phyloP scores from a whole-genome alignment of 257 asterid species.

The Nicotiana noctiflora region DNA sequence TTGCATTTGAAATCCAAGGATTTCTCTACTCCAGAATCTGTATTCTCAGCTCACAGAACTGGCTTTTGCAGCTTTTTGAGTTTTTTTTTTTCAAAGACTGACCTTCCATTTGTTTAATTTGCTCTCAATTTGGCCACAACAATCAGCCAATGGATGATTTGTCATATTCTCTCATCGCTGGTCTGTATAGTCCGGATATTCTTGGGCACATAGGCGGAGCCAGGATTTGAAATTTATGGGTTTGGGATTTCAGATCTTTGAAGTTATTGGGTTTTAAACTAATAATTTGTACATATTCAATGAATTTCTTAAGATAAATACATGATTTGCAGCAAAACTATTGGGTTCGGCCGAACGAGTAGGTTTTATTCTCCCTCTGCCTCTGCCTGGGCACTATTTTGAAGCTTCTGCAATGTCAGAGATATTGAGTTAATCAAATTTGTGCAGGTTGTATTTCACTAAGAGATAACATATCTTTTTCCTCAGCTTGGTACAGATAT shows the following conservation, averaged over 20 bases:
- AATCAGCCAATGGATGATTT: not conserved
- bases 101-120: not conserved
- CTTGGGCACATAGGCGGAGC: not conserved
- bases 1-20: not conserved
- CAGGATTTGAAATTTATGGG: too few relatives aligned
- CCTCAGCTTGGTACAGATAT: too few relatives aligned
- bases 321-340: too few relatives aligned
- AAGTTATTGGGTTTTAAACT: too few relatives aligned
- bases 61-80: not conserved
- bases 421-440: too few relatives aligned
- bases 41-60: not conserved
- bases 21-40: not conserved
- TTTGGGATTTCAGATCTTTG: too few relatives aligned
- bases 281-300: too few relatives aligned
- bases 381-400: not conserved
- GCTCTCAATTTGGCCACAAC: not conserved
- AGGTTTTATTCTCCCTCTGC: too few relatives aligned
- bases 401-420: not conserved
- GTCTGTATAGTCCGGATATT: conserved; percentile 11
- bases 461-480: too few relatives aligned
- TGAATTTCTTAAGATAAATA: too few relatives aligned
- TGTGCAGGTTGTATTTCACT: too few relatives aligned
- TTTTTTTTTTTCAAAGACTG: not conserved
- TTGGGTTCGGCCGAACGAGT: too few relatives aligned
- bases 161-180: not conserved